Conservation (phyloP, 2,329 filamentous ascomycete species). For the Aschersonia sp. region DNA sequence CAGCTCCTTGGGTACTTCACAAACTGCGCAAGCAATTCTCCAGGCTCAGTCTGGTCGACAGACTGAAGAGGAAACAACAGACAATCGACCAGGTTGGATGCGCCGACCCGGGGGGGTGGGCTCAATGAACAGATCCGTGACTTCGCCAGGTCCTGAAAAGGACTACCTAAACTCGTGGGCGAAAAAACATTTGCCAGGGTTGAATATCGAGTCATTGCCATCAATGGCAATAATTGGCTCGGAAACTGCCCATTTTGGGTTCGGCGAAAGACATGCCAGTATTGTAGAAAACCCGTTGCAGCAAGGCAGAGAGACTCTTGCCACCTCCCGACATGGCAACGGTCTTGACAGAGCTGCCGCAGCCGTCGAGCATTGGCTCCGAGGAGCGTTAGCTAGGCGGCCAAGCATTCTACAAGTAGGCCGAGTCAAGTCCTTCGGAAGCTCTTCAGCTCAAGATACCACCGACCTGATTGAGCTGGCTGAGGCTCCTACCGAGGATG, state of each 20-base stretch:
- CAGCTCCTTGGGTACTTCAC: conserved; percentile 19
- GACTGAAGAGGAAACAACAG: conserved; percentile 21
- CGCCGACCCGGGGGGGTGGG: conserved; percentile 80
- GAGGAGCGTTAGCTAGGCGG: conserved; percentile 60
- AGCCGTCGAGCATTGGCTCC: conserved; percentile 79
- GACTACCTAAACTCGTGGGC: conserved; percentile 78
- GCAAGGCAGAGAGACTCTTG: conserved; percentile 26
- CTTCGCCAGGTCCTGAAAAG: conserved; percentile 65
- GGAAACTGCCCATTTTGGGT: conserved; percentile 43
- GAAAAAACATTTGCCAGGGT: conserved; percentile 65
- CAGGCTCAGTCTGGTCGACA: conserved; percentile 11
- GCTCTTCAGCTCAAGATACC: conserved; percentile 15
- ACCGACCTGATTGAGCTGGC: conserved; percentile 60
- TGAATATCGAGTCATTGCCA: conserved; percentile 55
- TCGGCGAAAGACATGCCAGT: conserved; percentile 23
- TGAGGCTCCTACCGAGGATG: conserved; percentile 45
- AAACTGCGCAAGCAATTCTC: not conserved
- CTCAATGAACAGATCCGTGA: conserved; percentile 56
- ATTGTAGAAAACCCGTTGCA: conserved; percentile 39
- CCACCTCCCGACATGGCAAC: conserved; percentile 30
- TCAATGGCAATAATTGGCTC: conserved; percentile 52
- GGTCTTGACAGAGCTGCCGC: conserved; percentile 72
- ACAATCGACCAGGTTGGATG: conserved; percentile 45
- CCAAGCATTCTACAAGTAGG: conserved; percentile 30
- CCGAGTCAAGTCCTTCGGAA: conserved; percentile 17